Evolutionary conservation across 768 basidiomycete genomes (phyloP), one percentile per base, ranked within the genome.

Genomic region (Pulveroboletus sp.): DNA sequence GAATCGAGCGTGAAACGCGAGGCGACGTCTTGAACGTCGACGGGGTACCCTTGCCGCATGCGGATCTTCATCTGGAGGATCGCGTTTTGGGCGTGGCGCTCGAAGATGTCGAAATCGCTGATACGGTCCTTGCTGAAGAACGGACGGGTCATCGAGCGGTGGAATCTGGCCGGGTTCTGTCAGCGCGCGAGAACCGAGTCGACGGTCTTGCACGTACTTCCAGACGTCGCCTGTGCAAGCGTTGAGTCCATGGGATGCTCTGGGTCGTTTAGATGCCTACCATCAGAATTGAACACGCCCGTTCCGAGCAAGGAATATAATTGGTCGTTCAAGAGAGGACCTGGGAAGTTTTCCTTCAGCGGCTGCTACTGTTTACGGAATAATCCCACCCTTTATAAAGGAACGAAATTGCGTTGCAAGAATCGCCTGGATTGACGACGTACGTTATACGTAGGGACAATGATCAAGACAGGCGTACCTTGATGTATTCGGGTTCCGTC

Each of bases 1-100:
- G 78, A 79, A 57, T 84, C 82, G 29, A 83, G 62, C 1, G 80
- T 79, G 61, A 80, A 80, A 3, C 75, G 68, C 1, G 65, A 67
- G 2, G 64, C 63, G 45, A 75, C 54, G 40, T 75, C 76, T 56
- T 77, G 71, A 50, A 75, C 68, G 54, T 78, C 73, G 31, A 78
- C 58, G 5, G 73, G 63, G 31, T 70, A 64, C 2, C 74, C 73
- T 23, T 70, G 57, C 4, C 56, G 47, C 39, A 72, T 20, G 27
- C 71, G 68, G 5, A 38, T 24, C 57, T 67, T 70, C 54, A 70
- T 57, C 30, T 67, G 71, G 17, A 39, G 47, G 20, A 73, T 61
- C 0, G 65, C 67, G n/a, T 66, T 61, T 16, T 63, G 57, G 5
- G 70, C 61, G 24, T 72, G 70, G 45, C 55, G 58, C 38, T 74